Percentiles rank a stretch among this genome's conserved stretches.
phyloP scores from a whole-genome alignment of 176 grass and related monocot genomes.

The Olyra latifolia region DNA sequence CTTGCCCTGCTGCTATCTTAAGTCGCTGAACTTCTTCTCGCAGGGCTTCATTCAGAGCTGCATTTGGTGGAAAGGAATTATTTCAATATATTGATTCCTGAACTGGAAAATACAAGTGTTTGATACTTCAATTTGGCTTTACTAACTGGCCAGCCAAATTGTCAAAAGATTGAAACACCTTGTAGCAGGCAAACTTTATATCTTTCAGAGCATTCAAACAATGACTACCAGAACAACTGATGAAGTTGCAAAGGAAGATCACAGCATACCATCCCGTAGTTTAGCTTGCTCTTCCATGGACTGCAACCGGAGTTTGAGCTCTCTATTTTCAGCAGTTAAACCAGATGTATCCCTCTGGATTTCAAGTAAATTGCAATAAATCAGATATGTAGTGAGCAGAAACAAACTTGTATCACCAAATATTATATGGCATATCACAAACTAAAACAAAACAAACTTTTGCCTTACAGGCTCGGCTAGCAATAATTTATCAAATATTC shows the following conservation, averaged over 20 bases:
- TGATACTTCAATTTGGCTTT: background rate
- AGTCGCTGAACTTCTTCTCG: slow-evolving; percentile 87
- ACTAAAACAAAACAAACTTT: background rate
- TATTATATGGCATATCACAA: slow-evolving; percentile 5
- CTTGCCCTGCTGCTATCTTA: slow-evolving; percentile 81
- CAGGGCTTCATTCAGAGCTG: slow-evolving; percentile 76
- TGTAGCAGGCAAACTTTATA: background rate
- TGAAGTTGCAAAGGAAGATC: slow-evolving; percentile 6
- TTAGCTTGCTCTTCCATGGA: slow-evolving; percentile 99
- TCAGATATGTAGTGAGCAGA: slow-evolving; percentile 15
- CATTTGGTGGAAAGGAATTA: background rate
- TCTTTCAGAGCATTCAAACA: slow-evolving; percentile 1
- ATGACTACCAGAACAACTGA: background rate
- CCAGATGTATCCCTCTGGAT: slow-evolving; percentile 86
- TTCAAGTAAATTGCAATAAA: slow-evolving; percentile 35
- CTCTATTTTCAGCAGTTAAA: slow-evolving; percentile 92
- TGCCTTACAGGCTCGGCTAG: background rate
- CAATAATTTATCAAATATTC: slow-evolving; percentile 21
- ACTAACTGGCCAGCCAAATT: background rate
- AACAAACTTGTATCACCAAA: background rate
- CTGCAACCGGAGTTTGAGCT: slow-evolving; percentile 86
- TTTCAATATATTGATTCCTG: slow-evolving; percentile 5
- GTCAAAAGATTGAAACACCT: background rate
- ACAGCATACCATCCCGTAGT: slow-evolving; percentile 78
- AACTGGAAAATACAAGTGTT: background rate